phyloP scores from a whole-genome alignment of 441 rosid genomes.

The Adansonia gregorii region DNA sequence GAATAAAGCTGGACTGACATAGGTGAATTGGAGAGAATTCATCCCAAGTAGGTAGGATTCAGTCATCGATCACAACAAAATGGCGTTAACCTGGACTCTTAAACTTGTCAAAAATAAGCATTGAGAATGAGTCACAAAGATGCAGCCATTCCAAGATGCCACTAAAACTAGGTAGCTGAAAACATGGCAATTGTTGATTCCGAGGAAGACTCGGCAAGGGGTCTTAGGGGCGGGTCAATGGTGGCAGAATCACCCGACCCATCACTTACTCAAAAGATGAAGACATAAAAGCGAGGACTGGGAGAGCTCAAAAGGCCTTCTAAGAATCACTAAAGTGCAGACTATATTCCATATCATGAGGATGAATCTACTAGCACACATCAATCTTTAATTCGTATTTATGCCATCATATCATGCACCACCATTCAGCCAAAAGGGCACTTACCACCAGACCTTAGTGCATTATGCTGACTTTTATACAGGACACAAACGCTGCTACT shows the following conservation, averaged over 20 bases:
- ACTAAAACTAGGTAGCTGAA: not conserved
- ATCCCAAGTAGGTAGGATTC: not conserved
- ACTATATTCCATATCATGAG: not conserved
- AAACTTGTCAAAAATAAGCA: not conserved
- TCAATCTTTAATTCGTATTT: not conserved
- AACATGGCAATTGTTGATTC: not conserved
- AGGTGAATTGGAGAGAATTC: not conserved
- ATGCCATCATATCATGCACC: not conserved
- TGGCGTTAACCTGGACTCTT: not conserved
- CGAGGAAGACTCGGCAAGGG: too few species aligned
- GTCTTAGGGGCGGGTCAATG: too few species aligned
- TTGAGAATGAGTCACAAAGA: not conserved
- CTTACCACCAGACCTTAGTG: not conserved
- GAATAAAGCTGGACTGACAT: too few species aligned
- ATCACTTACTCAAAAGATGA: not conserved
- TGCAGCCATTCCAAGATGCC: not conserved
- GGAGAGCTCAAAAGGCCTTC: slow-evolving; percentile 1
- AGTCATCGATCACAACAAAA: not conserved
- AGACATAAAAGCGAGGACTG: not conserved
- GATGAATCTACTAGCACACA: not conserved
- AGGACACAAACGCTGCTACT: too few species aligned
- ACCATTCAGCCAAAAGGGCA: not conserved
- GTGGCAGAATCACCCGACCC: not conserved
- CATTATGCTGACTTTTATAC: too few species aligned
- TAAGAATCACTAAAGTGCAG: not conserved